A percentile compares a stretch with the other conserved stretches of the same genome.
These are phyloP conservation scores for Botrytis tulipae DNA, from an alignment of 2,329 filamentous ascomycete species.

Conservation along the genomic window DNA sequence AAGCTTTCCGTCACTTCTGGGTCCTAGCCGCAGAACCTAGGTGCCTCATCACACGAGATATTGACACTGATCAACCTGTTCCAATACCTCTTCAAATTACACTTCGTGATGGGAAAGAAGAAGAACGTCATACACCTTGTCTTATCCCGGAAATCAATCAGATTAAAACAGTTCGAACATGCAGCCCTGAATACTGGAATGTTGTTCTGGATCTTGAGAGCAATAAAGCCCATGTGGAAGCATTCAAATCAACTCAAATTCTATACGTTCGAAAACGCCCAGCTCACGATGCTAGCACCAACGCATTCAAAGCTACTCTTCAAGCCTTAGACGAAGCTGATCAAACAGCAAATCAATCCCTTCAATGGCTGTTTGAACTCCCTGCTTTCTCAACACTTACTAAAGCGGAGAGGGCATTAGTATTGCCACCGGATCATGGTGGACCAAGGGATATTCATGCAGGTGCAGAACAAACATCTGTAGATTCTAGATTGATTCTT, in stretches of 20 bases:
- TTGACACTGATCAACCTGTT: slow-evolving; percentile 78
- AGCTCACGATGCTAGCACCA: slow-evolving; percentile 53
- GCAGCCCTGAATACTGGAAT: slow-evolving; percentile 63
- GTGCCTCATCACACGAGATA: slow-evolving; percentile 83
- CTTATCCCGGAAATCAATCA: slow-evolving; percentile 48
- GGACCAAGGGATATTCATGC: slow-evolving; percentile 45
- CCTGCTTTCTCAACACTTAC: slow-evolving; percentile 53
- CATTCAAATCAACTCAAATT: slow-evolving; percentile 60
- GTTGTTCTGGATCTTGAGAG: slow-evolving; percentile 62
- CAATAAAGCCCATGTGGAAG: slow-evolving; percentile 53
- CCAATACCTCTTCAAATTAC: slow-evolving; percentile 66
- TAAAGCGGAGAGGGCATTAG: slow-evolving; percentile 55
- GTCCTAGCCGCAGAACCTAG: slow-evolving; percentile 87
- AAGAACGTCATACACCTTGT: slow-evolving; percentile 39
- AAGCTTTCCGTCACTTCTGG: slow-evolving; percentile 97
- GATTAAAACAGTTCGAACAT: slow-evolving; percentile 49
- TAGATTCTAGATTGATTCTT: slow-evolving; percentile 61
- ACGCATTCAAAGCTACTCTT: slow-evolving; percentile 61
- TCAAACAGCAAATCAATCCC: slow-evolving; percentile 47
- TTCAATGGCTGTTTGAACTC: slow-evolving; percentile 63
- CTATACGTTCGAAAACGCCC: slow-evolving; percentile 61
- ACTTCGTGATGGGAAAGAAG: slow-evolving; percentile 31
- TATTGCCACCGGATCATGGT: slow-evolving; percentile 46
- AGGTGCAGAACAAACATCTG: slow-evolving; percentile 55
- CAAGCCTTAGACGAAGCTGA: slow-evolving; percentile 61